Percentiles rank a stretch among this genome's conserved stretches.
Conservation (phyloP, 2,329 filamentous ascomycete genomes). For the Domatiomyces globalis region DNA sequence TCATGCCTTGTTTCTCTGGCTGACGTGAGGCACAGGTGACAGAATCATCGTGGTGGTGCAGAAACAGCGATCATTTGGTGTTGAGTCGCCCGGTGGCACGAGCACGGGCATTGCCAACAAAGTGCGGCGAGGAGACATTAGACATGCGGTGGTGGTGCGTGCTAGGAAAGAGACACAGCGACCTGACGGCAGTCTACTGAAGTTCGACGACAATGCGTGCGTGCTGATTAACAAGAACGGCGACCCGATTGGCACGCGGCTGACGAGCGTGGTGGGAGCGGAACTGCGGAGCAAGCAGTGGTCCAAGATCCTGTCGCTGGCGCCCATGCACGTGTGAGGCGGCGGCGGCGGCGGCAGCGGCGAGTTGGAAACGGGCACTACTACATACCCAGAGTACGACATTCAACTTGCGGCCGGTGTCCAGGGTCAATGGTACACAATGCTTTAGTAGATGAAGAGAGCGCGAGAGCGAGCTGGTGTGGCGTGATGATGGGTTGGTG, state of each 20-base stretch:
- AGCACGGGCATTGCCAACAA: slow-evolving; percentile 73
- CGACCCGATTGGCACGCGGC: slow-evolving; percentile 81
- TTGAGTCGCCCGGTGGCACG: slow-evolving; percentile 47
- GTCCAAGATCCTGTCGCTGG: slow-evolving; percentile 96
- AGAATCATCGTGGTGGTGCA: slow-evolving; percentile 95
- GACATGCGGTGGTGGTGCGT: slow-evolving; percentile 88
- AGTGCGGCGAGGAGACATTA: slow-evolving; percentile 89
- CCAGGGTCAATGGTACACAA: not conserved
- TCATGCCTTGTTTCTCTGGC: not conserved
- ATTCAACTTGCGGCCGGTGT: not conserved
- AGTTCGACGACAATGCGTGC: slow-evolving; percentile 96
- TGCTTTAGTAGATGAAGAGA: not conserved
- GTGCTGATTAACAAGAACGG: slow-evolving; percentile 94
- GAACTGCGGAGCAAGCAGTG: slow-evolving; percentile 87
- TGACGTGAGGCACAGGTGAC: slow-evolving; percentile 51
- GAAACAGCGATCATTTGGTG: slow-evolving; percentile 69
- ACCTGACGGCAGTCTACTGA: slow-evolving; percentile 74
- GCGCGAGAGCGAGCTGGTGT: no score
- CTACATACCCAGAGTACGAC: not conserved
- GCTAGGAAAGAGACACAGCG: slow-evolving; percentile 78
- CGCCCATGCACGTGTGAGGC: slow-evolving; percentile 55
- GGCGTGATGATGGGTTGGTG: not conserved
- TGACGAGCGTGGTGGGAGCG: slow-evolving; percentile 80
- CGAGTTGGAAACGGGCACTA: not conserved
- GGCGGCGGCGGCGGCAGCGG: not conserved